Percentiles rank a stretch among this genome's conserved stretches.
These are phyloP conservation scores for Mitragyna speciosa DNA, from an alignment of 257 asterid species.

Conservation along the genomic window DNA sequence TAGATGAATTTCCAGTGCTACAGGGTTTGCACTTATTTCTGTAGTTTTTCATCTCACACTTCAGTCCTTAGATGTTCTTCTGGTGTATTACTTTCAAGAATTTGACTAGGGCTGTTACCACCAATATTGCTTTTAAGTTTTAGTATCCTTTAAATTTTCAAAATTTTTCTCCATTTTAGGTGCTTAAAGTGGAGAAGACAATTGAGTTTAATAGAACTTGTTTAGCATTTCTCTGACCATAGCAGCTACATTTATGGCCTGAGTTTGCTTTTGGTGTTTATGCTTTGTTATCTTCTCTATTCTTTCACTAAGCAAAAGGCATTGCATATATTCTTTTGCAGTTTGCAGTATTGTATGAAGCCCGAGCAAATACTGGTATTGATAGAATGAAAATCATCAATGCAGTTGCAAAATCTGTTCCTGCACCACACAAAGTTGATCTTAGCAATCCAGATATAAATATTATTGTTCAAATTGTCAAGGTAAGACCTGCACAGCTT, in stretches of 20 bases:
- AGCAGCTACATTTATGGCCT: neutral
- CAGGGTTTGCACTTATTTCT: neutral
- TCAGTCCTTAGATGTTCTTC: neutral
- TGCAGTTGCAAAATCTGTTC: conserved; percentile 83
- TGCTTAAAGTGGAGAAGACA: neutral
- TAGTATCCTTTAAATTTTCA: neutral
- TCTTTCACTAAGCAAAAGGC: neutral
- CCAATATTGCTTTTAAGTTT: neutral
- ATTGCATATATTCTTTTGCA: conserved; percentile 31
- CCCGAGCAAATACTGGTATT: conserved; percentile 93
- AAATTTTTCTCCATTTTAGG: neutral
- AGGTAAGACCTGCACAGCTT: conserved; percentile 45
- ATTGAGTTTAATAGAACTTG: neutral
- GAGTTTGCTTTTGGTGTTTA: neutral
- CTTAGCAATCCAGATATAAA: conserved; percentile 77
- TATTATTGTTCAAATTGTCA: conserved; percentile 78
- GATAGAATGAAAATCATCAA: conserved; percentile 70
- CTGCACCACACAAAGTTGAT: conserved; percentile 75
- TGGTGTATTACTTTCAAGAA: neutral
- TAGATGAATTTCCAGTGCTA: neutral
- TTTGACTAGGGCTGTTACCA: neutral
- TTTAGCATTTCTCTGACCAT: neutral
- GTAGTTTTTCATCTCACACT: neutral
- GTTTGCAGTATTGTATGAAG: conserved; percentile 86
- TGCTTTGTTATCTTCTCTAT: neutral